These are phyloP conservation scores for Thalassiosira profunda DNA, from an alignment of 108 stramenopile species.

Conservation along the genomic window DNA sequence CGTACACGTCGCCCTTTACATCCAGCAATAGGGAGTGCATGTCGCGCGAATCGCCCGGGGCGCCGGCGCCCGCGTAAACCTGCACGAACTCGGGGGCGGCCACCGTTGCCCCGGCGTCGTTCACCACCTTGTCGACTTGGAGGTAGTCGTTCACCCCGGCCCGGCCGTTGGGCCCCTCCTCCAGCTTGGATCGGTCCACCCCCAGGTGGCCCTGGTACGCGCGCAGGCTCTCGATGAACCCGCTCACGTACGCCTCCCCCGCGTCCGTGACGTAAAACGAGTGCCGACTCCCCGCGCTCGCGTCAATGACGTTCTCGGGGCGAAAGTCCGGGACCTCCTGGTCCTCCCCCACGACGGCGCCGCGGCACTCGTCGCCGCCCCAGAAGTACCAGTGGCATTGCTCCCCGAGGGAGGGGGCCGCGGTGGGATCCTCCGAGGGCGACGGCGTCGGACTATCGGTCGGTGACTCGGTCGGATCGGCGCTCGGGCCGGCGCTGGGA, in stretches of 20 bases:
- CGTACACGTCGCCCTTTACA: slow-evolving; percentile 8
- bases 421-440: background rate
- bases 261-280: slow-evolving; percentile 8
- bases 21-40: slow-evolving; percentile 25
- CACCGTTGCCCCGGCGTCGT: background rate
- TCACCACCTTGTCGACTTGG: slow-evolving; percentile 1
- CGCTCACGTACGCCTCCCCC: slow-evolving; percentile 2
- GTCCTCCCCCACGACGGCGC: background rate
- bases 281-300: slow-evolving; percentile 17
- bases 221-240: slow-evolving; percentile 12
- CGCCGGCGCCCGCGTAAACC: slow-evolving; percentile 17
- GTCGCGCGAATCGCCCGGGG: slow-evolving; percentile 22
- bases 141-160: background rate
- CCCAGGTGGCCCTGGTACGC: slow-evolving; percentile 18
- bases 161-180: slow-evolving; percentile 5
- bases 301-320: slow-evolving; percentile 6
- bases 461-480: too few relatives aligned
- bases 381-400: slow-evolving; percentile 23
- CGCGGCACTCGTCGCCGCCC: slow-evolving; percentile 23
- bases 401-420: background rate
- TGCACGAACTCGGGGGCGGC: slow-evolving; percentile 11
- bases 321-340: background rate
- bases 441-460: too few relatives aligned
- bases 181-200: slow-evolving; percentile 1
- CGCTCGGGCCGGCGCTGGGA: too few relatives aligned